These are phyloP conservation scores for Hypoxylon cercidicola DNA, from an alignment of 495 filamentous ascomycete genomes.

Conservation along the genomic window DNA sequence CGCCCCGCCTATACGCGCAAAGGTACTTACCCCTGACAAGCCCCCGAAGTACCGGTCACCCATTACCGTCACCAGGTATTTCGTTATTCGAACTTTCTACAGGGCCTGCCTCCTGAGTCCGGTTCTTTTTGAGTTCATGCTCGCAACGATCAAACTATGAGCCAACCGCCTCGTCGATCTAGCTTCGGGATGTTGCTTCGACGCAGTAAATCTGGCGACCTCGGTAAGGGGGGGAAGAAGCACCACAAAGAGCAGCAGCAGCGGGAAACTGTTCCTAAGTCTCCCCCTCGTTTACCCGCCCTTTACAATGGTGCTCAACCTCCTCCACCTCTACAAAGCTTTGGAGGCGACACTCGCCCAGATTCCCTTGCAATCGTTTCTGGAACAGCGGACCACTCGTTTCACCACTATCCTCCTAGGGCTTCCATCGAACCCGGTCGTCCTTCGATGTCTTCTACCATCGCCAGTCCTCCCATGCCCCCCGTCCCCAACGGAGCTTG, in stretches of 20 bases:
- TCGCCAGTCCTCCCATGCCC: conserved; percentile 55
- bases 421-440: conserved; percentile 51
- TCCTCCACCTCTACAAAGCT: conserved; percentile 70
- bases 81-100: conserved; percentile 26
- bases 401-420: conserved; percentile 42
- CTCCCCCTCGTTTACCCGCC: conserved; percentile 83
- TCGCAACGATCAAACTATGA: conserved; percentile 52
- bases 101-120: conserved; percentile 9
- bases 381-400: conserved; percentile 57
- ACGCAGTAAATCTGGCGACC: conserved; percentile 82
- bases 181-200: conserved; percentile 75
- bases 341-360: conserved; percentile 75
- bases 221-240: conserved; percentile 74
- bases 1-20: background rate
- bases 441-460: conserved; percentile 56
- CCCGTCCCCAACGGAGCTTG: conserved; percentile 65
- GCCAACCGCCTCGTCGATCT: conserved; percentile 59
- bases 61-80: conserved; percentile 8
- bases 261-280: conserved; percentile 72
- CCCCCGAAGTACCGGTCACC: conserved; percentile 10
- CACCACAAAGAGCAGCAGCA: conserved; percentile 70
- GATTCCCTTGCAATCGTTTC: conserved; percentile 73
- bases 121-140: conserved; percentile 39
- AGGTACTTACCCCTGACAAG: conserved; percentile 24
- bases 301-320: conserved; percentile 70